Evolutionary conservation across 2,329 filamentous ascomycete genomes (phyloP).

Genomic region (Xylaria sp.): DNA sequence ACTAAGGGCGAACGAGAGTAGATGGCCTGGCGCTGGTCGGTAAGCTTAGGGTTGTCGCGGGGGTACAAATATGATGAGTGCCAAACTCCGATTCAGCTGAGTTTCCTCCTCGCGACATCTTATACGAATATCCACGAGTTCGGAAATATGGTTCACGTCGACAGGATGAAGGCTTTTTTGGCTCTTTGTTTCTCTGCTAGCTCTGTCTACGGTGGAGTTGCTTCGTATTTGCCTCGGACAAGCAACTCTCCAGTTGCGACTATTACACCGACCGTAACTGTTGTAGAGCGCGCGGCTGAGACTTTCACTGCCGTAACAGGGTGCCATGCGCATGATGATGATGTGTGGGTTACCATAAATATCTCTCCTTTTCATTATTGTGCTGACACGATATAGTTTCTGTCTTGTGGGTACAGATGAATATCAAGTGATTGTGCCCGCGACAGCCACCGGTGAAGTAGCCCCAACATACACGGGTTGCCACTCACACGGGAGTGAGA

Average conservation of each 20-base stretch:
- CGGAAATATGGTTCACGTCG: slow-evolving; percentile 7
- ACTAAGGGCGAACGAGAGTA: not conserved
- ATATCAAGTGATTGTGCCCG: slow-evolving; percentile 47
- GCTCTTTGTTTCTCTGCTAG: not conserved
- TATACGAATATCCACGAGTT: not conserved
- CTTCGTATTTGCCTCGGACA: too few relatives aligned
- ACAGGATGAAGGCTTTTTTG: not conserved
- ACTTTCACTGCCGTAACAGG: too few relatives aligned
- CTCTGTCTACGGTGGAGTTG: not conserved
- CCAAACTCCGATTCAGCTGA: not conserved
- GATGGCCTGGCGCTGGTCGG: not conserved
- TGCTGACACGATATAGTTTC: too few relatives aligned
- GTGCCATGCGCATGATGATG: too few relatives aligned
- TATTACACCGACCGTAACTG: too few relatives aligned
- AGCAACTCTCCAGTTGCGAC: too few relatives aligned
- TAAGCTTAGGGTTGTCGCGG: not conserved
- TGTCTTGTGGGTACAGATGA: slow-evolving; percentile 33
- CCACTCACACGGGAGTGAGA: slow-evolving; percentile 61
- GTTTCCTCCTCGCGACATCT: not conserved
- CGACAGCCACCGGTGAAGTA: slow-evolving; percentile 45
- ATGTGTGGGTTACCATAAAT: too few relatives aligned
- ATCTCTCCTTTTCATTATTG: too few relatives aligned
- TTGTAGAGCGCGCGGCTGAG: too few relatives aligned
- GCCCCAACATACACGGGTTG: slow-evolving; percentile 55
- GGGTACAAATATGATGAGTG: not conserved